Evolutionary conservation across 2,329 filamentous ascomycete species (phyloP).

Genomic region (Aureobasidium sp.): DNA sequence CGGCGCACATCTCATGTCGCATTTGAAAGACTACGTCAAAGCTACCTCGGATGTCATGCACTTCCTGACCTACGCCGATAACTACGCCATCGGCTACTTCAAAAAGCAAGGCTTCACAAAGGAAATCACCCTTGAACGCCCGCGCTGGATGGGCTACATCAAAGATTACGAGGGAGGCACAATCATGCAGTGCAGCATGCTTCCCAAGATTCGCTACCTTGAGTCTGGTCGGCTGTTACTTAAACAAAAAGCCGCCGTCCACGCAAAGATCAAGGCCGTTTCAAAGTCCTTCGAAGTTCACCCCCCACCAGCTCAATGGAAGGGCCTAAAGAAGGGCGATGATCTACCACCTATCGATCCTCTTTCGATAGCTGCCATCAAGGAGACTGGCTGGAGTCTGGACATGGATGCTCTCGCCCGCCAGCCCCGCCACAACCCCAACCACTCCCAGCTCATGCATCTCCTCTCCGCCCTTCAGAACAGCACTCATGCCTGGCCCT

Average conservation of each 20-base stretch:
- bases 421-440: conserved; percentile 89
- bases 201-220: conserved; percentile 88
- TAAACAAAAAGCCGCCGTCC: conserved; percentile 93
- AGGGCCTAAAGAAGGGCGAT: conserved; percentile 46
- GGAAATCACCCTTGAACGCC: conserved; percentile 85
- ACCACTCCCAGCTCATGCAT: conserved; percentile 89
- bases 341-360: conserved; percentile 67
- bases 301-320: conserved; percentile 78
- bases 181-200: conserved; percentile 98
- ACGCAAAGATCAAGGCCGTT: conserved; percentile 89
- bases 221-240: conserved; percentile 88
- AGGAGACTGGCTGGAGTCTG: conserved; percentile 83
- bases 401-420: conserved; percentile 97
- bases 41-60: conserved; percentile 96
- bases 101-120: conserved; percentile 99
- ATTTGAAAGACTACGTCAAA: conserved; percentile 96
- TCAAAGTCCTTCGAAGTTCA: conserved; percentile 85
- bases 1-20: conserved; percentile 94
- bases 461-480: conserved; percentile 94
- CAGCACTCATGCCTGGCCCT: conserved; percentile 88
- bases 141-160: conserved; percentile 98
- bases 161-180: conserved; percentile 99
- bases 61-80: conserved; percentile 96
- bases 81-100: conserved; percentile 98
- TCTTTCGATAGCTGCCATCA: conserved; percentile 79